Base-by-base conservation (phyloP, 2,329 filamentous ascomycete genomes). In the Leptographium wingfieldii region DNA sequence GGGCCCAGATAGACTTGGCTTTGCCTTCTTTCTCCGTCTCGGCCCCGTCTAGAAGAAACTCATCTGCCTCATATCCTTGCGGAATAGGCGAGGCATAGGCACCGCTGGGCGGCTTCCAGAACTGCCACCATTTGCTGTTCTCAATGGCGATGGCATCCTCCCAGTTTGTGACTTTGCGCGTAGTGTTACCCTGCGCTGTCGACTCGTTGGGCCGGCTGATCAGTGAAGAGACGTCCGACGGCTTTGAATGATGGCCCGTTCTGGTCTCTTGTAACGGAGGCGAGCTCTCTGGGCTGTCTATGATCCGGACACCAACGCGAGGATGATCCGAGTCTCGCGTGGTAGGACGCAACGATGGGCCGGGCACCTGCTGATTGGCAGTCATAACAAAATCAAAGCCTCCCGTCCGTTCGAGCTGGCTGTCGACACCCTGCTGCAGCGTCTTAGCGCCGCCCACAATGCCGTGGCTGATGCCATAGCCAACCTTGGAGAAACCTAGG, bases 21-120 rank as follows among this genome's bases (percentile, higher is more conserved):
- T 71, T 72, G 63, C 66, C 70, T 25, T 66, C 70, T 3, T 69
- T 33, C 5, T 59, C 57, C n/a, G 58, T 60, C 5, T 25, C 38
- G 14, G 55, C 4, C 10, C 43, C 43, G 31, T 61, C 64, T 68
- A 75, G 72, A 1, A 75, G 74, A 33, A 73, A 73, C 27, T 77
- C 77, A 33, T 71, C 71, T 3, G 72, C 59, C 38, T 78, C 76
- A n/a, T 69, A 70, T 3, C 79, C 80, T 58, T 85, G 82, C 0
- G 83, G 83, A 0, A 85, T 71, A 0, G 83, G 83, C 0, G 82
- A 85, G 10, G 79, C 73, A 65, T 84, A 86, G 3, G 79, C 80
- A 29, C 83, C 83, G 1, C 77, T 71, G 0, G 83, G 83, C 0
- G 81, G 79, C 65, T 83, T 82, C 83, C 83, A 86, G 61, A 86